phyloP scores from a whole-genome alignment of 345 rosid genomes.

The Acer campestre region DNA sequence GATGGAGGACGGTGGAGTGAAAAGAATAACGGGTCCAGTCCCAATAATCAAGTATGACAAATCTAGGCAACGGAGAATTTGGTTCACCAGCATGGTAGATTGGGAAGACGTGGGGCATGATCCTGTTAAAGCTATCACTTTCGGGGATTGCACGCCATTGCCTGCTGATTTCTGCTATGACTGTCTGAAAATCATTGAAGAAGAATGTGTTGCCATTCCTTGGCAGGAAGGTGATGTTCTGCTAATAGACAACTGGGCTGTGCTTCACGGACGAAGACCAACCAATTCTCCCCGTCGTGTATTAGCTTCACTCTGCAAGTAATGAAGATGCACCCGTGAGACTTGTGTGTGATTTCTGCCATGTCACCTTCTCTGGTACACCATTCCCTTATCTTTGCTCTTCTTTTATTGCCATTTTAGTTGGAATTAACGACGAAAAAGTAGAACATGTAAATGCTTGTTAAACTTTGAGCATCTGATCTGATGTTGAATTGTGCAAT shows the following conservation, averaged over 20 bases:
- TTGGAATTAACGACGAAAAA: too few relatives aligned
- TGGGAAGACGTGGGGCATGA: slow-evolving; percentile 77
- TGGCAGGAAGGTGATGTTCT: slow-evolving; percentile 88
- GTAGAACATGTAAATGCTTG: background rate
- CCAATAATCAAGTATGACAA: slow-evolving; percentile 67
- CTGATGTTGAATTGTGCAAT: background rate
- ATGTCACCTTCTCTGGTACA: too few relatives aligned
- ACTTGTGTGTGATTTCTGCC: background rate
- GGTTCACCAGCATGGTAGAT: slow-evolving; percentile 94
- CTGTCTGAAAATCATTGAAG: slow-evolving; percentile 69
- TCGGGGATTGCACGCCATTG: slow-evolving; percentile 70
- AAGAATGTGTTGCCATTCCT: slow-evolving; percentile 75
- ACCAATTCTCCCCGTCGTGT: slow-evolving; percentile 75
- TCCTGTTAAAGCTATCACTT: slow-evolving; percentile 66
- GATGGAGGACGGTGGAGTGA: slow-evolving; percentile 72
- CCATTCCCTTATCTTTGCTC: too few relatives aligned
- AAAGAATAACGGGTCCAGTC: slow-evolving; percentile 79
- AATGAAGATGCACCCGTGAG: background rate
- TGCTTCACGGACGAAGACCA: slow-evolving; percentile 77
- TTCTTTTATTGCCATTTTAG: too few relatives aligned
- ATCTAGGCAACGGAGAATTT: slow-evolving; percentile 66
- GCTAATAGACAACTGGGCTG: slow-evolving; percentile 82
- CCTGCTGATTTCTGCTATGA: slow-evolving; percentile 58
- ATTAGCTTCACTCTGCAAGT: slow-evolving; percentile 87
- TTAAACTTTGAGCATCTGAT: background rate